A percentile compares a stretch with the other conserved stretches of the same genome.
These are phyloP conservation scores for Eucalyptus erythrocorys DNA, from an alignment of 345 rosid species.

Conservation along the genomic window DNA sequence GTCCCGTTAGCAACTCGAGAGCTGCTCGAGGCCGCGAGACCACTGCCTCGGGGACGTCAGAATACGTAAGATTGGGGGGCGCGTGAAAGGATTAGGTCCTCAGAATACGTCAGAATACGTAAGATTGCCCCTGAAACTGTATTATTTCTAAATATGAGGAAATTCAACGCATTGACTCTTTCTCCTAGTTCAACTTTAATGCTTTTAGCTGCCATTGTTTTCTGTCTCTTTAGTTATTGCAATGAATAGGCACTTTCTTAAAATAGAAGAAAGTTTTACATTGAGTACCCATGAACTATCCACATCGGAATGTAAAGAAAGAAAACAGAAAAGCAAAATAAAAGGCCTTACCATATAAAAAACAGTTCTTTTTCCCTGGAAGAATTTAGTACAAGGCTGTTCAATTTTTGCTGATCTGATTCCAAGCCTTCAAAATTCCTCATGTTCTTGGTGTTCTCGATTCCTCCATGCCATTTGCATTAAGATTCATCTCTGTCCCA, in stretches of 20 bases:
- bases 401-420: neutral
- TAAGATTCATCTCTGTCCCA: neutral
- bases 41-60: slow-evolving; percentile 62
- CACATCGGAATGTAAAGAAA: neutral
- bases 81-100: slow-evolving; percentile 33
- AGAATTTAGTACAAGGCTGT: neutral
- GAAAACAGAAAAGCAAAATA: neutral
- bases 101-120: neutral
- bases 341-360: neutral
- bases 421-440: neutral
- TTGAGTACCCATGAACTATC: neutral
- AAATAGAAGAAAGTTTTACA: neutral
- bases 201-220: neutral
- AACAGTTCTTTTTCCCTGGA: neutral
- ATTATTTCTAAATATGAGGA: neutral
- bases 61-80: slow-evolving; percentile 54
- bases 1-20: slow-evolving; percentile 44
- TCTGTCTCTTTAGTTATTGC: neutral
- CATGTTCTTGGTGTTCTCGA: neutral
- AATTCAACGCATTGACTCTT: neutral
- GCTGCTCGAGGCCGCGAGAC: slow-evolving; percentile 33
- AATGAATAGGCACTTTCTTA: neutral
- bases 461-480: neutral
- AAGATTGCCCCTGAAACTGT: neutral
- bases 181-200: neutral